A percentile compares a stretch with the other conserved stretches of the same genome.
phyloP scores from a whole-genome alignment of 345 rosid genomes.

The Punica granatum region DNA sequence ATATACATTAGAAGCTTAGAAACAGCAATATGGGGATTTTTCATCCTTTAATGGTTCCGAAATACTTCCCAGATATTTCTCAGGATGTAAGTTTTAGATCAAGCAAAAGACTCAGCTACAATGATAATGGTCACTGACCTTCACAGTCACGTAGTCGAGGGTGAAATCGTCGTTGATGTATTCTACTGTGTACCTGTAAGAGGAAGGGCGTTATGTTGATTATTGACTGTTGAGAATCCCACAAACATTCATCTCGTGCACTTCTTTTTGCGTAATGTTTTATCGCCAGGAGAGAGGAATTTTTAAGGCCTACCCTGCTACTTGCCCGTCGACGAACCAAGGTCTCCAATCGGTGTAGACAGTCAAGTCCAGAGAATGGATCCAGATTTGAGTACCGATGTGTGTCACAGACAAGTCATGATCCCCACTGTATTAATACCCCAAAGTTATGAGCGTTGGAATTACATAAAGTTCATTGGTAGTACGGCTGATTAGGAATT shows the following conservation, averaged over 20 bases:
- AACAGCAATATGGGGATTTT: no score
- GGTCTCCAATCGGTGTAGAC: slow-evolving; percentile 15
- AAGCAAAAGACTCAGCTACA: no score
- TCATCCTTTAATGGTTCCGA: no score
- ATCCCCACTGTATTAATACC: slow-evolving; percentile 19
- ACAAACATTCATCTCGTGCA: no score
- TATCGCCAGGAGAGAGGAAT: background rate
- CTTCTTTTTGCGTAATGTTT: no score
- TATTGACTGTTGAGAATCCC: no score
- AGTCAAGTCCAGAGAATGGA: slow-evolving; percentile 15
- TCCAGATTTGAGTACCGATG: slow-evolving; percentile 23
- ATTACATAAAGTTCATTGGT: background rate
- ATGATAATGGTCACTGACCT: slow-evolving; percentile 14
- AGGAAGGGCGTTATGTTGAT: background rate
- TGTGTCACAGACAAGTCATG: slow-evolving; percentile 25
- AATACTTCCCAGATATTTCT: no score
- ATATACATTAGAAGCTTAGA: background rate
- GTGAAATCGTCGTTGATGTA: slow-evolving; percentile 8
- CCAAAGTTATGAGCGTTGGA: background rate
- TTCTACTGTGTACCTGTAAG: slow-evolving; percentile 21
- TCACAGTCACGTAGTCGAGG: slow-evolving; percentile 17
- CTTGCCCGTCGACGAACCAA: slow-evolving; percentile 25
- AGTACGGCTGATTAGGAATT: background rate
- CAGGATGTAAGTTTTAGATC: no score
- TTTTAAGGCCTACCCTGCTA: slow-evolving; percentile 16